Base-by-base conservation (phyloP, 208 protist genomes). In the Crithidia acanthocephali region DNA sequence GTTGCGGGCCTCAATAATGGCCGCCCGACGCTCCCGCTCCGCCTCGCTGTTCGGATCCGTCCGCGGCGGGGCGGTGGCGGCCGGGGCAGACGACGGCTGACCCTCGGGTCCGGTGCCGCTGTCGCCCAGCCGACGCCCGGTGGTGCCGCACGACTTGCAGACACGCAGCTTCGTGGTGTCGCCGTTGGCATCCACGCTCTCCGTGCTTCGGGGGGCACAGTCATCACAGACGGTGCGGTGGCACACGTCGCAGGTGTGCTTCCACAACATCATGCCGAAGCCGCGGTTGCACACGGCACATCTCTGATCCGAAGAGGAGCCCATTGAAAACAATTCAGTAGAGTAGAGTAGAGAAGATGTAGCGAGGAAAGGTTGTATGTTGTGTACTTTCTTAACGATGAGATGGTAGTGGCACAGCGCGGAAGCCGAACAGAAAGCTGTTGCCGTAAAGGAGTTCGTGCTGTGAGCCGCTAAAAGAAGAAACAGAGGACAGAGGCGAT, bases 181-280 rank as follows among this genome's bases (percentile, higher is more conserved):
- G 9, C 70, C 68, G 10, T 70, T 62, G n/a, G 33, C 51, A 18
- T 51, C 55, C 10, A 47, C 51, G 51, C 52, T 28, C 50, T 72
- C 61, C 2, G 62, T 72, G 11, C 44, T 51, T 27, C 87, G 79
- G 3, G 83, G 75, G 4, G 71, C 74, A 66, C 90, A 95, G 51
- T 88, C 76, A 55, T 87, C 90, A 53, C 90, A 95, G 18, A 95
- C 82, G 20, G 50, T 74, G 18, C 44, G 70, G 44, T 67, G 72
- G 65, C 90, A 95, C 32, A 74, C 27, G 33, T 64, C 58, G 44
- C 90, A 95, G 7, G 53, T 62, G 71, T 92, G 77, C 66, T 72
- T 80, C 76, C 77, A 87, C n/a, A 79, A 73, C 33, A 77, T 66
- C 16, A 90, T 18, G 47, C 83, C 72, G 58, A 95, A 92, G 23